Evolutionary conservation across 345 rosid species (phyloP).

Genomic region (Zanthoxylum bungeanum): DNA sequence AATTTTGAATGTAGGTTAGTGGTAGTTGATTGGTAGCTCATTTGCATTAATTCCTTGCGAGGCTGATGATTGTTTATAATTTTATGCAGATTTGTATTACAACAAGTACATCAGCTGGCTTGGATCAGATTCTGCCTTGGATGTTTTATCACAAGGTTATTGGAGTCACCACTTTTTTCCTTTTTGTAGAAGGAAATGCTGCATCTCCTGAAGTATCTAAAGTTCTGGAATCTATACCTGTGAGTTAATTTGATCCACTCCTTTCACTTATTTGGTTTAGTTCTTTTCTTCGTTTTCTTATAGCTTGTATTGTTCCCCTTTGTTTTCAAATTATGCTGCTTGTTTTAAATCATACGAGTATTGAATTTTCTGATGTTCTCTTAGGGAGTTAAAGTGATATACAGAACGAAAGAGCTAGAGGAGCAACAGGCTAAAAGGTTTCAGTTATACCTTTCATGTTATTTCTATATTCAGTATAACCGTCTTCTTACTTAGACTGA

Average conservation of each 20-base stretch:
- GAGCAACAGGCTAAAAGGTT: slow-evolving; percentile 93
- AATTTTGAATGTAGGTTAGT: neutral
- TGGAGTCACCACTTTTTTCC: slow-evolving; percentile 85
- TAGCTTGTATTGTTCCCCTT: slow-evolving; percentile 3
- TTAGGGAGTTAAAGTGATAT: slow-evolving; percentile 86
- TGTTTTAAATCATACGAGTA: slow-evolving; percentile 5
- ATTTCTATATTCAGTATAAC: neutral
- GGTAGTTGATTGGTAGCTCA: neutral
- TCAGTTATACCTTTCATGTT: neutral
- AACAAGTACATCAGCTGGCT: slow-evolving; percentile 90
- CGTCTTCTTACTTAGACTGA: slow-evolving; percentile 3
- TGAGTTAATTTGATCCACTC: slow-evolving; percentile 31
- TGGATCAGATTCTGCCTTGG: slow-evolving; percentile 97
- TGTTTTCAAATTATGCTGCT: slow-evolving; percentile 1
- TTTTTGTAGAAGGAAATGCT: slow-evolving; percentile 94
- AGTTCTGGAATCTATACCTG: slow-evolving; percentile 82
- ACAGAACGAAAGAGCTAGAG: slow-evolving; percentile 81
- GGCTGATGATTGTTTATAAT: slow-evolving; percentile 1
- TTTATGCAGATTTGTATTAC: slow-evolving; percentile 67
- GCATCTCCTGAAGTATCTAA: slow-evolving; percentile 73
- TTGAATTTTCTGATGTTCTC: slow-evolving; percentile 12
- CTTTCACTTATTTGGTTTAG: slow-evolving; percentile 6
- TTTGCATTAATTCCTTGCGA: neutral
- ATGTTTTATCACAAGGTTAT: slow-evolving; percentile 94
- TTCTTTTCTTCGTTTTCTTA: neutral